A percentile compares a stretch with the other conserved stretches of the same genome.
These are phyloP conservation scores for Hygrocybe punicea DNA, from an alignment of 768 basidiomycete genomes.

Conservation along the genomic window DNA sequence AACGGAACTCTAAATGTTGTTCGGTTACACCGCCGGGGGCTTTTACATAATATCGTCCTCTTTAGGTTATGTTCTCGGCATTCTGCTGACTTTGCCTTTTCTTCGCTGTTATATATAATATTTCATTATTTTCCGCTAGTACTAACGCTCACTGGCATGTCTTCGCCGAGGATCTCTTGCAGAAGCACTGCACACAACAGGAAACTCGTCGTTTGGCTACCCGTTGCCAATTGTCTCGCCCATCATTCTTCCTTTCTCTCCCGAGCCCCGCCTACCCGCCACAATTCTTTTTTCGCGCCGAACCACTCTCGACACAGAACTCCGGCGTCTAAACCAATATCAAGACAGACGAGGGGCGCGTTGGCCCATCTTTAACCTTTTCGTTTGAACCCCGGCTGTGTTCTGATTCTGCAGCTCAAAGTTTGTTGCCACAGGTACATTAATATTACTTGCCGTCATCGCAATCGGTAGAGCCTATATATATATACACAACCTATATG, in stretches of 20 bases:
- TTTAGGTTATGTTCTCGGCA: constrained; percentile 1
- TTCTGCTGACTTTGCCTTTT: neutral
- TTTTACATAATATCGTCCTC: neutral
- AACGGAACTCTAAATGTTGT: neutral
- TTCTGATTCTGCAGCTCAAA: neutral
- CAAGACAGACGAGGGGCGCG: neutral
- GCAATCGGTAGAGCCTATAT: no score
- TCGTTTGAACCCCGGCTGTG: constrained; percentile 1
- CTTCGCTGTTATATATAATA: neutral
- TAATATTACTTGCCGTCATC: no score
- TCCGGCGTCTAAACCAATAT: neutral
- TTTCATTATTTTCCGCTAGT: neutral
- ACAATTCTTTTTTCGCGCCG: neutral
- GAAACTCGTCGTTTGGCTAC: no score
- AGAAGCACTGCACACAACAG: neutral
- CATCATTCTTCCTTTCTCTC: neutral
- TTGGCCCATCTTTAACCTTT: neutral
- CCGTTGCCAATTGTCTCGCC: neutral
- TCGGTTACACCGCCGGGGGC: no score
- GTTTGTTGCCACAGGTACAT: no score
- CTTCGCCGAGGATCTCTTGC: constrained; percentile 4
- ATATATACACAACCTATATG: no score
- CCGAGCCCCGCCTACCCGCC: no score
- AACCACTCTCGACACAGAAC: neutral
- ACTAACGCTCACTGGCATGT: neutral